phyloP scores from a whole-genome alignment of 2,329 filamentous ascomycete species.

The Cladorrhinum sp. region DNA sequence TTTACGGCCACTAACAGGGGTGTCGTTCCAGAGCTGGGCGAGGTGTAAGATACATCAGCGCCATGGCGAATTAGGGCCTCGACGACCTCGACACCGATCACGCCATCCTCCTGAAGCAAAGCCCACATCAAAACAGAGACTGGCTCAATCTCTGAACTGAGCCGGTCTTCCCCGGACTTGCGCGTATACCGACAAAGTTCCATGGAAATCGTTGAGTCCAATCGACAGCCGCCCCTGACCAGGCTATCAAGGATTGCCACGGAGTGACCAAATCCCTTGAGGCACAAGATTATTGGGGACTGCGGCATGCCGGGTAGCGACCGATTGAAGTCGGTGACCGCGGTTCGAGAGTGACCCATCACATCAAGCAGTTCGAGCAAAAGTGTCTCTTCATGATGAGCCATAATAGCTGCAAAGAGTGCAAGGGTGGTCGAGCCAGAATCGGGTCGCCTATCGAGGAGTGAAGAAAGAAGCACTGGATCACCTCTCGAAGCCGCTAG shows the following conservation, averaged over 20 bases:
- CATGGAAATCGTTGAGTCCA: slow-evolving; percentile 22
- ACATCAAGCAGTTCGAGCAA: slow-evolving; percentile 21
- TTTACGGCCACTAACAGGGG: slow-evolving; percentile 27
- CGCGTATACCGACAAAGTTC: slow-evolving; percentile 15
- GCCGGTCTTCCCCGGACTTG: not conserved
- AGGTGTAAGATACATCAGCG: slow-evolving; percentile 25
- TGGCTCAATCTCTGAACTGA: slow-evolving; percentile 18
- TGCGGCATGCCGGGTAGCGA: slow-evolving; percentile 23
- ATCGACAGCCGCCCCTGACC: slow-evolving; percentile 21
- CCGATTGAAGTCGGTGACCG: slow-evolving; percentile 22
- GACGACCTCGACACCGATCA: slow-evolving; percentile 18
- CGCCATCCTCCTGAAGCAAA: slow-evolving; percentile 21
- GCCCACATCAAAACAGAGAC: slow-evolving; percentile 27
- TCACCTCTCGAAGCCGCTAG: slow-evolving; percentile 26
- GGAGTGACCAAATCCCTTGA: slow-evolving; percentile 25
- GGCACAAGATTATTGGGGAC: slow-evolving; percentile 23
- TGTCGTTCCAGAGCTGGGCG: slow-evolving; percentile 25
- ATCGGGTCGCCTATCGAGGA: slow-evolving; percentile 22
- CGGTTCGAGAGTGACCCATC: slow-evolving; percentile 12
- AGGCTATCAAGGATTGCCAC: slow-evolving; percentile 20
- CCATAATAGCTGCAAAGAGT: slow-evolving; percentile 24
- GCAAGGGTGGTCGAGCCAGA: slow-evolving; percentile 21
- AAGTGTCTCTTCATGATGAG: slow-evolving; percentile 21
- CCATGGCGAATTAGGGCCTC: slow-evolving; percentile 22
- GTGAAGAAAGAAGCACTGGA: slow-evolving; percentile 16